phyloP scores from a whole-genome alignment of 1,139 yeast species.

The Lodderomyces theae region DNA sequence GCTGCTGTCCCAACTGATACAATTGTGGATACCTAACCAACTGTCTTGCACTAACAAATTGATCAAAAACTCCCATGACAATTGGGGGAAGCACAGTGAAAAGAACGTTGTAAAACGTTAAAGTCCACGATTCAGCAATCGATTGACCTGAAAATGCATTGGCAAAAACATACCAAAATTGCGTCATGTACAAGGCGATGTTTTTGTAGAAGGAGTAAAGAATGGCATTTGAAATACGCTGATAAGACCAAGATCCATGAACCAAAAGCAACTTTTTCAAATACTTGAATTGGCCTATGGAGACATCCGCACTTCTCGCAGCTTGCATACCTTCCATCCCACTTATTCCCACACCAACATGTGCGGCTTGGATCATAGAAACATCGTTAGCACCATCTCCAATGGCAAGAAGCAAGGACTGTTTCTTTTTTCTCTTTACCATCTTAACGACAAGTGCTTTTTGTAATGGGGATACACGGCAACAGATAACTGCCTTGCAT shows the following conservation, averaged over 20 bases:
- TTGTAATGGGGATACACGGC: constrained; percentile 96
- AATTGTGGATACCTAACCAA: constrained; percentile 90
- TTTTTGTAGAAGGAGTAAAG: constrained; percentile 94
- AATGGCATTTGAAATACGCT: constrained; percentile 87
- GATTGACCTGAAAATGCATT: constrained; percentile 96
- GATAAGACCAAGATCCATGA: constrained; percentile 98
- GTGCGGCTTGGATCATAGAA: constrained; percentile 98
- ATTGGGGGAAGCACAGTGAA: constrained; percentile 96
- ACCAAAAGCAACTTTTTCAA: constrained; percentile 80
- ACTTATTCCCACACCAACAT: constrained; percentile 96
- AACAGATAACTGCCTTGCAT: constrained; percentile 91
- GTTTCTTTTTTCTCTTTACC: constrained; percentile 58
- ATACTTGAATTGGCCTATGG: constrained; percentile 93
- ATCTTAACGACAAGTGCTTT: constrained; percentile 93
- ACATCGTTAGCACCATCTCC: constrained; percentile 99
- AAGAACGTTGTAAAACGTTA: constrained; percentile 92
- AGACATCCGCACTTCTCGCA: constrained; percentile 95
- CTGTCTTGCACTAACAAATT: constrained; percentile 86
- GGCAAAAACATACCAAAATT: constrained; percentile 93
- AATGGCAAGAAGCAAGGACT: constrained; percentile 80
- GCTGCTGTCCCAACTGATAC: constrained; percentile 85
- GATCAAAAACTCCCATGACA: constrained; percentile 94
- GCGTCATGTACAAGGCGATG: constrained; percentile 93
- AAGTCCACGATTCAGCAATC: constrained; percentile 95
- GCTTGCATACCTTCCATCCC: constrained; percentile 99